These are phyloP conservation scores for Cryptococcus floricola DNA, from an alignment of 1,284 basidiomycete species.

Conservation along the genomic window DNA sequence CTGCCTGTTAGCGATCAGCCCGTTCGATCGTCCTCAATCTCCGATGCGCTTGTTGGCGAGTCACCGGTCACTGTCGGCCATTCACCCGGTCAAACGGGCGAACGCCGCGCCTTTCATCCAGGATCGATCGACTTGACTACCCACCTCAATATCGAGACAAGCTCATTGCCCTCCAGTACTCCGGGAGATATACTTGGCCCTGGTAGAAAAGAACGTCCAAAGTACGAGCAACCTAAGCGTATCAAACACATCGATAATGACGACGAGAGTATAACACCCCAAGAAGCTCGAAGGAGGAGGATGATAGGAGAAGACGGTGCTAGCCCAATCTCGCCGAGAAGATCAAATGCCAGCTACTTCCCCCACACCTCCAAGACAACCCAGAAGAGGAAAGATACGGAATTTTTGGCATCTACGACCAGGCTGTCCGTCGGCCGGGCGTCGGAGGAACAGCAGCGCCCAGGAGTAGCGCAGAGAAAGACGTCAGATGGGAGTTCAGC, in stretches of 20 bases:
- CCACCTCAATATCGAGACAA: neutral
- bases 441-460: too few relatives aligned
- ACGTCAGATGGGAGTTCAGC: too few relatives aligned
- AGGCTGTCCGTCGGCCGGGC: neutral
- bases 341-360: neutral
- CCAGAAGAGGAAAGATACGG: neutral
- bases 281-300: neutral
- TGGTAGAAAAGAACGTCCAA: conserved; percentile 6
- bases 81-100: neutral
- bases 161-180: neutral
- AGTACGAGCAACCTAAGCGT: conserved; percentile 23
- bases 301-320: neutral
- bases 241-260: conserved; percentile 13
- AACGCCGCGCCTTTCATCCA: too few relatives aligned
- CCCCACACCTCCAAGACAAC: neutral
- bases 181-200: neutral
- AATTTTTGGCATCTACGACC: neutral
- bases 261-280: conserved; percentile 9
- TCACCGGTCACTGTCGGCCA: neutral
- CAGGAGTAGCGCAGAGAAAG: too few relatives aligned
- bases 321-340: neutral
- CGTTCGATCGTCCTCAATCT: neutral
- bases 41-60: neutral
- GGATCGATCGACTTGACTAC: neutral
- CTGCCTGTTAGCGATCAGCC: too few relatives aligned